A percentile compares a stretch with the other conserved stretches of the same genome.
These are phyloP conservation scores for Osmanthus fragrans DNA, from an alignment of 257 asterid genomes.

Conservation along the genomic window DNA sequence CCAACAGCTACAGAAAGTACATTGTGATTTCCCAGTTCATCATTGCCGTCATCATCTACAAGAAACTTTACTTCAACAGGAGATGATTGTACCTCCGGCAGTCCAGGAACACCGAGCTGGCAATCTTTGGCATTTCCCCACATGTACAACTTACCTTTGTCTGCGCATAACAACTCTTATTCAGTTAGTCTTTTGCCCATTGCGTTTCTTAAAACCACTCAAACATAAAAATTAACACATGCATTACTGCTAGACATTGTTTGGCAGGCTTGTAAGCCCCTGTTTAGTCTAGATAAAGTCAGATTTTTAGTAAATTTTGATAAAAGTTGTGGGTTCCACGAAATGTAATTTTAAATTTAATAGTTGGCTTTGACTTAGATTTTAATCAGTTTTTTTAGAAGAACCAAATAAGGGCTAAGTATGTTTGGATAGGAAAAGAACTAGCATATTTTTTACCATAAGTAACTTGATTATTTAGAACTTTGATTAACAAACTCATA, in stretches of 20 bases:
- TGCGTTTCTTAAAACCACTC: neutral
- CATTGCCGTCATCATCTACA: slow-evolving; percentile 41
- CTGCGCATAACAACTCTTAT: slow-evolving; percentile 36
- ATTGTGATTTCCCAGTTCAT: slow-evolving; percentile 53
- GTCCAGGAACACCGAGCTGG: slow-evolving; percentile 92
- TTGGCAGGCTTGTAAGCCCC: neutral
- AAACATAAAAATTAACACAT: neutral
- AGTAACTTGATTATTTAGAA: too few relatives aligned
- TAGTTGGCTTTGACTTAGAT: too few relatives aligned
- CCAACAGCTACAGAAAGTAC: slow-evolving; percentile 77
- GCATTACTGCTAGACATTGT: neutral
- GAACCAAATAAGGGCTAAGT: too few relatives aligned
- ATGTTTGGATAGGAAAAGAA: neutral
- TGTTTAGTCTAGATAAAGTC: too few relatives aligned
- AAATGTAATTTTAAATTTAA: too few relatives aligned
- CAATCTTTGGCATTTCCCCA: slow-evolving; percentile 87
- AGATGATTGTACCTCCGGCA: slow-evolving; percentile 67
- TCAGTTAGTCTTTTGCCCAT: neutral
- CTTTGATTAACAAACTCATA: too few relatives aligned
- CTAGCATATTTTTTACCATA: too few relatives aligned
- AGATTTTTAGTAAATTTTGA: too few relatives aligned
- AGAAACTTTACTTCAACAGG: slow-evolving; percentile 90
- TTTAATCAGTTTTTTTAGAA: too few relatives aligned
- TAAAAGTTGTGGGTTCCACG: too few relatives aligned
- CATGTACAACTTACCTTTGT: slow-evolving; percentile 79